phyloP scores from a whole-genome alignment of 2,329 filamentous ascomycete species.

The Trichophyton schoenleinii region DNA sequence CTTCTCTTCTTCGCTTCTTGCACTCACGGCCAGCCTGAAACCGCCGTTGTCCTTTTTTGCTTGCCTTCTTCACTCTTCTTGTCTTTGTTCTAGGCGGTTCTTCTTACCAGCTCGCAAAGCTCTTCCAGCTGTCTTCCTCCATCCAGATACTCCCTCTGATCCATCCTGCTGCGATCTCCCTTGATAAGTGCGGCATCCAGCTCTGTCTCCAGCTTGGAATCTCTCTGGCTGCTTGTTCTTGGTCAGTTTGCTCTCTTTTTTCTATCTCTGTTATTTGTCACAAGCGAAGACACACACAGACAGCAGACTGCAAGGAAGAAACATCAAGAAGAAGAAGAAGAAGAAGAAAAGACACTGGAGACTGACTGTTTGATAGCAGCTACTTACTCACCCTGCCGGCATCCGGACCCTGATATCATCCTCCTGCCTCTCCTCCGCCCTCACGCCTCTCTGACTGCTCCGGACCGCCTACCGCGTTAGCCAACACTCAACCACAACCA shows the following conservation, averaged over 20 bases:
- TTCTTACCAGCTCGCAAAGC: slow-evolving; percentile 7
- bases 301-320: no score
- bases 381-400: neutral
- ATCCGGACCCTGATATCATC: neutral
- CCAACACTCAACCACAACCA: neutral
- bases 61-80: slow-evolving; percentile 11
- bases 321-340: no score
- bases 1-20: neutral
- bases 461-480: no score
- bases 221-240: neutral
- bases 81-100: slow-evolving; percentile 11
- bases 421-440: neutral
- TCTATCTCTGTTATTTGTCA: neutral
- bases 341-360: no score
- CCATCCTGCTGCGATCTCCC: no score
- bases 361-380: no score
- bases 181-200: neutral
- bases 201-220: neutral
- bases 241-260: neutral
- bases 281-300: neutral
- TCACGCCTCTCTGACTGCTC: neutral
- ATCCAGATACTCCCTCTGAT: neutral
- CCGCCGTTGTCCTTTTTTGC: neutral
- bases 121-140: neutral
- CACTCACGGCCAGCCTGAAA: neutral